Base-by-base conservation (phyloP, 2,329 filamentous ascomycete species). In the Colletotrichum orbiculare region DNA sequence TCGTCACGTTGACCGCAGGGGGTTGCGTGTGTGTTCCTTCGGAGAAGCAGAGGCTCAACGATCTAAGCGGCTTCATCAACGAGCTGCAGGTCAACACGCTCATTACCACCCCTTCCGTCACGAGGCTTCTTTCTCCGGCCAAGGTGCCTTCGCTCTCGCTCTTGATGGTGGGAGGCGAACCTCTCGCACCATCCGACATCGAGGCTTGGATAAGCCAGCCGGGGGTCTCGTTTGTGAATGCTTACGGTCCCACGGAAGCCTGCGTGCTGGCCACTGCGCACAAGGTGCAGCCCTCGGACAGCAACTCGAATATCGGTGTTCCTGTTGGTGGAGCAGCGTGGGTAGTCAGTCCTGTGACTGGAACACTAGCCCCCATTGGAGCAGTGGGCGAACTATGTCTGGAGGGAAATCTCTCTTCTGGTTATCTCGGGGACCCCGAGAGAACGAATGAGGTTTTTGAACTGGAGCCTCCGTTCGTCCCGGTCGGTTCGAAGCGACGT, bases 21-120 rank as follows among this genome's bases (percentile, higher is more conserved):
- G 87, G 84, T 0, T 88, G 84, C 60, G 78, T 90, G 10, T 89
- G 87, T 64, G 78, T 89, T 0, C 86, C 88, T 0, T 81, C 82
- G 10, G 76, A 82, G 1, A 72, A 79, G 7, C 82, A 87, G 58
- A 75, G 83, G 12, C 71, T 83, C 50, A 79, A 82, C 56, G 81
- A 87, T 59, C 75, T 88, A 4, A 73, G 78, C 1, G 82, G 79
- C 2, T 81, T 79, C 1, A 84, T 89, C 35, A 77, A 78, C 5
- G 74, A 79, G 1, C 82, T 85, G 77, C 73, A 80, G 12, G 83
- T 82, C 35, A 85, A 81, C 46, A 82, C 81, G 76, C 82, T 82
- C 4, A 81, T 85, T 67, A 80, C 88, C 64, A 89, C 88, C 1
- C 85, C 87, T 1, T 53, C 60, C 6, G 53, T 64, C 33, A 48